Evolutionary conservation across 2,329 filamentous ascomycete genomes (phyloP), one percentile per base, ranked within the genome.

Genomic region (Neonectria faginata): DNA sequence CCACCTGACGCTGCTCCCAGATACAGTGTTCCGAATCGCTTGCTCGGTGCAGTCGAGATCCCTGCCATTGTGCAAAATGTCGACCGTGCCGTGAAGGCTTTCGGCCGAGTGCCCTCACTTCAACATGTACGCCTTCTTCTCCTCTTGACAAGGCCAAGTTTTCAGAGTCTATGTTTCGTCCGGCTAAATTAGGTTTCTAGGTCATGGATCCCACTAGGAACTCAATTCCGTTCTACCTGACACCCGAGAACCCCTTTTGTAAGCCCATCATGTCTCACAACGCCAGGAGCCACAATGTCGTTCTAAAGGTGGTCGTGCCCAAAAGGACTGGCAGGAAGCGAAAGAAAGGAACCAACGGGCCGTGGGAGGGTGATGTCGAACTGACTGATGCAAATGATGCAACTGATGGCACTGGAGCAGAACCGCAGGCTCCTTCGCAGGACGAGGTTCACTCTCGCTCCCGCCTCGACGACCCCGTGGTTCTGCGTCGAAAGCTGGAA

Each of bases 271-370:
- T 91, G 70, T 97, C 95, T 8, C 89, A 90, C 45, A 92, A 91
- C 74, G 87, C 90, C 33, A 81, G 87, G 20, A 92, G 93, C 10
- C 92, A 94, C 75, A 97, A 97, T 74, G 82, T 98, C 20, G 85
- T 98, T 20, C 84, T 99, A 57, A 94, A 94, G 76, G 85, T 99
- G 60, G 94, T 91, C 0, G 88, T 98, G 1, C 95, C 96, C 0
- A 96, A 90, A 77, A 85, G 93, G 60, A 97, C 94, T 2, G 94
- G 94, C 3, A 88, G 93, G 65, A 97, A 92, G 79, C 88, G 94
- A 63, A 97, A 94, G 80, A 85, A 90, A 70, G 94, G 93, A n/a
- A 89, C 88, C 5, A 77, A 89, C 60, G 90, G 84, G 5, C 89
- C 91, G 0, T 95, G 89, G 74, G 79, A 83, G 44, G 83, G 83